Percentiles rank a stretch among this genome's conserved stretches.
phyloP scores from a whole-genome alignment of 306 rosid genomes.

The Corylus heterophylla region DNA sequence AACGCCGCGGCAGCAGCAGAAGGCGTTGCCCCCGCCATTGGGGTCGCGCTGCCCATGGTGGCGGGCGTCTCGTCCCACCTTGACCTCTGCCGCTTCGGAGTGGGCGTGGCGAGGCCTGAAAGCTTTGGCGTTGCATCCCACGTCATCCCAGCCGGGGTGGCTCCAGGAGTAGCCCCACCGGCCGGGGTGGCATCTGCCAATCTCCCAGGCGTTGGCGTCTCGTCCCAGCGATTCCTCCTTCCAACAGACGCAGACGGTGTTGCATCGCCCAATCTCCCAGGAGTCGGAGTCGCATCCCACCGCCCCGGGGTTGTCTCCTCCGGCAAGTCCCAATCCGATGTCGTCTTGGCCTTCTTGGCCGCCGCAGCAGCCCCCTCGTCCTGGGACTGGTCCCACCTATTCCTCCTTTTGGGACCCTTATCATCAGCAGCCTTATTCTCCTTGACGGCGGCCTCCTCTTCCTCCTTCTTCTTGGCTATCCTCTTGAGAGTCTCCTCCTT shows the following conservation, averaged over 20 bases:
- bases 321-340: slow-evolving; percentile 72
- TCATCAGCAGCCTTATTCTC: slow-evolving; percentile 25
- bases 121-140: slow-evolving; percentile 83
- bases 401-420: slow-evolving; percentile 57
- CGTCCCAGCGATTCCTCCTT: slow-evolving; percentile 80
- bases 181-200: slow-evolving; percentile 68
- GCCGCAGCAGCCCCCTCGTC: slow-evolving; percentile 43
- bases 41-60: slow-evolving; percentile 72
- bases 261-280: slow-evolving; percentile 61
- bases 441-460: slow-evolving; percentile 50
- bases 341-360: slow-evolving; percentile 39
- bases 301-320: slow-evolving; percentile 61
- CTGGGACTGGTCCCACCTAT: slow-evolving; percentile 74
- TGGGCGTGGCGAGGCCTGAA: slow-evolving; percentile 68
- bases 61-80: slow-evolving; percentile 87
- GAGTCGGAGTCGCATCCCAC: slow-evolving; percentile 72
- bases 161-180: slow-evolving; percentile 70
- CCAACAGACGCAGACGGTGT: slow-evolving; percentile 48
- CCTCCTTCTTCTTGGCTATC: slow-evolving; percentile 62
- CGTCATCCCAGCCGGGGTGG: slow-evolving; percentile 78
- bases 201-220: slow-evolving; percentile 72
- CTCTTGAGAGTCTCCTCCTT: slow-evolving; percentile 58
- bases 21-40: slow-evolving; percentile 64
- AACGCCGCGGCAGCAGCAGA: slow-evolving; percentile 56
- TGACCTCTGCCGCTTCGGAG: slow-evolving; percentile 68